These are phyloP conservation scores for Dendrostoma leiphaemia DNA, from an alignment of 2,329 filamentous ascomycete species.

Conservation along the genomic window DNA sequence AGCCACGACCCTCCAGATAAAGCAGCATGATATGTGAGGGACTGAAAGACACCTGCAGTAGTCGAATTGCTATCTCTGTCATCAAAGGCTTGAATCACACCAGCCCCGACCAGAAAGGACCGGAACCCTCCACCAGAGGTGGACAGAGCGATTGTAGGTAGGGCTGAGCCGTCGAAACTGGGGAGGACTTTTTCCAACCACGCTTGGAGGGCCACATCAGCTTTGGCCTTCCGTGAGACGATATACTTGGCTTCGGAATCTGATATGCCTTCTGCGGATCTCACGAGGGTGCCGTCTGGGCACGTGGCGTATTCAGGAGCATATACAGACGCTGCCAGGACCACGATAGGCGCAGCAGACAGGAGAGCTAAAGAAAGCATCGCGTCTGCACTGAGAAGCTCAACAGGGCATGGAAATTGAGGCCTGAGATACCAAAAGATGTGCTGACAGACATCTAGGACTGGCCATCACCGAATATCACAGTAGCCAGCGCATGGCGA, in stretches of 20 bases:
- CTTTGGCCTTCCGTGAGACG: conserved; percentile 5
- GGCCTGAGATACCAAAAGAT: no score
- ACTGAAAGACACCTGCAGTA: conserved; percentile 21
- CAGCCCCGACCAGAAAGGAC: conserved; percentile 27
- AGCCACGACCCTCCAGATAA: conserved; percentile 25
- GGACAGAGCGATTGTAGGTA: conserved; percentile 24
- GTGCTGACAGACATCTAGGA: background rate
- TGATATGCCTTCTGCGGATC: conserved; percentile 14
- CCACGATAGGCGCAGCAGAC: background rate
- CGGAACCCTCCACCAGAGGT: conserved; percentile 29
- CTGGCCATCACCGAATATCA: no score
- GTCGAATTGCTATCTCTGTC: conserved; percentile 19
- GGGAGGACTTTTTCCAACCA: conserved; percentile 10
- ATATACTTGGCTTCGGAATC: conserved; percentile 6
- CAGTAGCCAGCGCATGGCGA: no score
- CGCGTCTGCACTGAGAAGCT: background rate
- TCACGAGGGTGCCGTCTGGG: conserved; percentile 9
- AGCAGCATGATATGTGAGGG: conserved; percentile 23
- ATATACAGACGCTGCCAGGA: conserved; percentile 10
- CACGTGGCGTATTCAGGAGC: conserved; percentile 2
- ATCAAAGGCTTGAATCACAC: conserved; percentile 27
- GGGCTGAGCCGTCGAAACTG: conserved; percentile 3
- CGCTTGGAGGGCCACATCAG: conserved; percentile 6
- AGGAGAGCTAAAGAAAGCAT: conserved; percentile 11
- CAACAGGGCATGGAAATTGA: no score